Evolutionary conservation across 2,329 filamentous ascomycete species (phyloP), one percentile per base, ranked within the genome.

Genomic region (Phialophora expanda): DNA sequence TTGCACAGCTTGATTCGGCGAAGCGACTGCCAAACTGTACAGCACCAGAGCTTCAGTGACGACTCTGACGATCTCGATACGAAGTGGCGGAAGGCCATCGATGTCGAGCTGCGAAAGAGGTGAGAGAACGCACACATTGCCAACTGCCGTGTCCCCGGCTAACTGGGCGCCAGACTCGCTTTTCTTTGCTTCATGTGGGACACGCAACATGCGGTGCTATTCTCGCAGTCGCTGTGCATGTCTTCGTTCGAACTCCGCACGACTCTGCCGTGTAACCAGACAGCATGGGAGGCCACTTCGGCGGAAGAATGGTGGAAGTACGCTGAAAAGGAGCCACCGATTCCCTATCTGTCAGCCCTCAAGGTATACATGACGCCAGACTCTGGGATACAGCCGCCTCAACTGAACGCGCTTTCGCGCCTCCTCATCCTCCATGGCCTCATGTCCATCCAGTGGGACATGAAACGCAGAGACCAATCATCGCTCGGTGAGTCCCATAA

Each of bases 181-280:
- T 80, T 88, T 46, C 77, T 87, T 4, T 89, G 86, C 71, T 89
- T 89, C 73, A 85, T 89, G 78, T 89, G 86, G 87, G 87, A 89
- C 69, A 87, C 85, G 0, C 86, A 89, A 62, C 86, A 89, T 66
- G 86, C 86, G 0, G 85, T 88, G 0, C 78, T 89, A 0, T 89
- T 89, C 73, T 88, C 85, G n/a, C 86, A 89, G 71, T 87, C 85
- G 4, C 79, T 89, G 0, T 89, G 86, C 75, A 89, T 89, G 86
- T 88, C 85, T 1, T 85, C 86, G 0, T 88, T 88, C 57, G 55
- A 89, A 70, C 79, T 89, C 0, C 81, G 85, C 0, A 81, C 86
- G 0, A 79, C 81, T 1, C 74, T 89, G 2, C 87, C 86, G 0
- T 88, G 85, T 70, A 79, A 82, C 48, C 80, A 86, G 57, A 73